Evolutionary conservation across 768 basidiomycete genomes (phyloP).

Genomic region (Panellus pusillus): DNA sequence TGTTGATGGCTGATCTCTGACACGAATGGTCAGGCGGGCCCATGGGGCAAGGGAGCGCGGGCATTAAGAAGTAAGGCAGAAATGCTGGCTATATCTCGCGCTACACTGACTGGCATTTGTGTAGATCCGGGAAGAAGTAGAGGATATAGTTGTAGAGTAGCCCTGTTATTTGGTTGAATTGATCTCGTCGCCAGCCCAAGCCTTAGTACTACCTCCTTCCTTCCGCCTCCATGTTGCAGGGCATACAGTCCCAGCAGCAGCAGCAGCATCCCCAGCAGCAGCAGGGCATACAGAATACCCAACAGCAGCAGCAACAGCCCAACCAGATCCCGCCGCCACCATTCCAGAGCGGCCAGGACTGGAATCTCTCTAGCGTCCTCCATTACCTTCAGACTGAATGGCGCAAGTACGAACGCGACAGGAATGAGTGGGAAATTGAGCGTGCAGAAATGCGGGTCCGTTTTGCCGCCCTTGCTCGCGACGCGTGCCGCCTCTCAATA

Average conservation of each 20-base stretch:
- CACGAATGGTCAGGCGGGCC: slow-evolving; percentile 53
- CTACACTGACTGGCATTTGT: slow-evolving; percentile 10
- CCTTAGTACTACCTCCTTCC: slow-evolving; percentile 21
- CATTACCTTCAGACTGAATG: slow-evolving; percentile 99
- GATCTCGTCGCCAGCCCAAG: not conserved
- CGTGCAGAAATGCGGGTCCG: slow-evolving; percentile 97
- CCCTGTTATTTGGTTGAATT: not conserved
- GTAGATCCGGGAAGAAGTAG: slow-evolving; percentile 74
- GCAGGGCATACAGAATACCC: slow-evolving; percentile 54
- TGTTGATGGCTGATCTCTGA: slow-evolving; percentile 6
- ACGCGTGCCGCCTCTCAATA: slow-evolving; percentile 30
- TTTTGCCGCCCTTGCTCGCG: slow-evolving; percentile 26
- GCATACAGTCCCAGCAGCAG: slow-evolving; percentile 62
- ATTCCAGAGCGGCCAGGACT: slow-evolving; percentile 59
- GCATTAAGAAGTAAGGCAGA: slow-evolving; percentile 80
- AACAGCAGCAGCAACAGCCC: slow-evolving; percentile 48
- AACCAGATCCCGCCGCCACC: slow-evolving; percentile 37
- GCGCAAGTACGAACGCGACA: slow-evolving; percentile 95
- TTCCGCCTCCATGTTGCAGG: slow-evolving; percentile 60
- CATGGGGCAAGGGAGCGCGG: slow-evolving; percentile 51
- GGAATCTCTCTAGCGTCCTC: slow-evolving; percentile 89
- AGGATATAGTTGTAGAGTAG: not conserved
- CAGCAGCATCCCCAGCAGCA: slow-evolving; percentile 50
- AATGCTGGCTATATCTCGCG: slow-evolving; percentile 16
- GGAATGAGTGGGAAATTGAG: slow-evolving; percentile 99